phyloP scores from a whole-genome alignment of 129 eudicot genomes.

The Calendula officinalis region DNA sequence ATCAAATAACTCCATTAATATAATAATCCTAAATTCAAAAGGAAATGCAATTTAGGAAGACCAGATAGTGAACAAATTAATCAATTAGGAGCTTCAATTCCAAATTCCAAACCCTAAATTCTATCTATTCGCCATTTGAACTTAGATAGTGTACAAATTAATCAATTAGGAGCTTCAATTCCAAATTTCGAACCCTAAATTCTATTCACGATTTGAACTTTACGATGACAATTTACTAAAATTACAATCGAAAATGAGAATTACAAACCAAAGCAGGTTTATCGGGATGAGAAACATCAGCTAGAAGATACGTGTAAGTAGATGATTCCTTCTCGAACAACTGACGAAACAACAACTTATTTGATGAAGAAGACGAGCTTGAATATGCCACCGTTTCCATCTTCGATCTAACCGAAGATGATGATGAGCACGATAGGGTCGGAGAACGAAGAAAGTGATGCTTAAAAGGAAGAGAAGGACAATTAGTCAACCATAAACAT shows the following conservation, averaged over 20 bases:
- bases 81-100: constrained; percentile 1
- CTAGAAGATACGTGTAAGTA: constrained; percentile 92
- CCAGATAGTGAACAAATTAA: no score
- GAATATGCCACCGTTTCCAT: constrained; percentile 57
- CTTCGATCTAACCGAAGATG: constrained; percentile 34
- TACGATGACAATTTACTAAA: neutral
- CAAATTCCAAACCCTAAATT: constrained; percentile 22
- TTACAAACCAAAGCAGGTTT: constrained; percentile 81
- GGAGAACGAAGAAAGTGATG: constrained; percentile 13
- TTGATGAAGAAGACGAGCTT: constrained; percentile 33
- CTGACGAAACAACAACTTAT: constrained; percentile 78
- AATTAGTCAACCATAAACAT: constrained; percentile 29
- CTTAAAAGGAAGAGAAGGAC: constrained; percentile 14
- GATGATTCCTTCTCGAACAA: constrained; percentile 94
- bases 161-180: constrained; percentile 1
- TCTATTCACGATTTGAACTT: neutral
- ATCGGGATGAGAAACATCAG: constrained; percentile 89
- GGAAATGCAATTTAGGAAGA: no score
- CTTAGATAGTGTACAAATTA: neutral
- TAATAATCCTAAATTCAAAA: neutral
- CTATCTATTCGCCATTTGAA: neutral
- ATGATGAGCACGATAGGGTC: constrained; percentile 25
- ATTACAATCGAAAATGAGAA: neutral
- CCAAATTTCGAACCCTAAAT: constrained; percentile 1
- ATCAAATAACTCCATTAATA: neutral